Base-by-base conservation (phyloP, 345 rosid species). In the Pseudoturritis turrita region DNA sequence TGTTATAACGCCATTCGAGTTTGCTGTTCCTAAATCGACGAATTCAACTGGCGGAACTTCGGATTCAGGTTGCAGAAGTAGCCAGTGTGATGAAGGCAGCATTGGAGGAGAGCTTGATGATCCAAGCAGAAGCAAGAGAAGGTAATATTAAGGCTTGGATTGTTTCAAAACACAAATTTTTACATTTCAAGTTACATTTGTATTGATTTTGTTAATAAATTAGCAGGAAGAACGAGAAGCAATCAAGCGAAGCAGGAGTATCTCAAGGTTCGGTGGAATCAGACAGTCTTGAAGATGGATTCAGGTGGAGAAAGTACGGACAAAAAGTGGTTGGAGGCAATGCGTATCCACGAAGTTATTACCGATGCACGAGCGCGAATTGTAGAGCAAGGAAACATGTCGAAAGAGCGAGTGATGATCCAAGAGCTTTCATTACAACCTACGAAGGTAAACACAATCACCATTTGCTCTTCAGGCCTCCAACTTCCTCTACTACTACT, bases 261-360 rank as follows among this genome's bases (percentile, higher is more conserved):
- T 78, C 84, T 28, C 89, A 83, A 22, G 75, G 79, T n/a, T 83
- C 92, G 10, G 78, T 80, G 4, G 98, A 90, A 68, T 63, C 89
- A n/a, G 97, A 92, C 66, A 81, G 83, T 39, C 65, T 83, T 25
- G 90, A 90, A 10, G 99, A 96, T 63, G 98, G 99, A 31, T 96
- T 96, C 78, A 91, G 92, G 52, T 96, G 99, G 99, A 87, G 99
- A 76, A 96, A 96, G 66, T 96, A 96, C 11, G 99, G 99, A 65
- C 98, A 92, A 78, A 96, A 96, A 75, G 90, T 85, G 58, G 99
- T 96, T 52, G 94, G 89, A 81, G 98, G 98, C 73, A 96, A 90
- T 68, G 84, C 90, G n/a, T 85, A 86, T 83, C 99, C 99, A 19
- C 90, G 99, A 77, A 92, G 98, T 78, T 96, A 96, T 80, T 96